phyloP scores from a whole-genome alignment of 306 rosid genomes.

The Gillenia trifoliata region DNA sequence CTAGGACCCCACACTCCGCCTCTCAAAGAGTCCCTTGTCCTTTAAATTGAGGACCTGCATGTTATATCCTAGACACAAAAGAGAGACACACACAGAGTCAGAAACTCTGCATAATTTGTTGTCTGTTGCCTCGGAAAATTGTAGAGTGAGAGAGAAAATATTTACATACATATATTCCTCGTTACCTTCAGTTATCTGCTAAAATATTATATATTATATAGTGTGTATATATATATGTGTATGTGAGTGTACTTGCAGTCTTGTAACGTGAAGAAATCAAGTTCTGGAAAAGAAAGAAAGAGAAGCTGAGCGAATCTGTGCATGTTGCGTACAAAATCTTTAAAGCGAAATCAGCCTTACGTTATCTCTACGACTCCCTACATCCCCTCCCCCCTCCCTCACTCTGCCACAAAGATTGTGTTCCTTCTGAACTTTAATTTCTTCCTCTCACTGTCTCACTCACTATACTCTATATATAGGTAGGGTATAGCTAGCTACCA shows the following conservation, averaged over 20 bases:
- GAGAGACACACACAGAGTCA: slow-evolving; percentile 3
- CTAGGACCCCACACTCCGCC: background rate
- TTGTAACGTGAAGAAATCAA: background rate
- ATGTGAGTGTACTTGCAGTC: background rate
- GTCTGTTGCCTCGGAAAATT: background rate
- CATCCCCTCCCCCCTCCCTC: slow-evolving; percentile 22
- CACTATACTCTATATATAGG: background rate
- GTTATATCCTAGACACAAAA: slow-evolving; percentile 32
- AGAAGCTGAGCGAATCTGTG: slow-evolving; percentile 24
- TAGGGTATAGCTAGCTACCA: background rate
- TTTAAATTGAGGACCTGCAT: slow-evolving; percentile 58
- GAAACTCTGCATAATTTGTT: background rate
- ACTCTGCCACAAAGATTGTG: slow-evolving; percentile 41
- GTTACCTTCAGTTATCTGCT: background rate
- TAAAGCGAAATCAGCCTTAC: slow-evolving; percentile 61
- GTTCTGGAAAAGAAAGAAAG: background rate
- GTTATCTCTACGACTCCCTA: slow-evolving; percentile 28
- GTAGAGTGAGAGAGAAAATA: background rate
- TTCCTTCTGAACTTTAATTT: slow-evolving; percentile 22
- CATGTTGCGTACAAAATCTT: slow-evolving; percentile 62
- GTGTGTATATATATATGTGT: background rate
- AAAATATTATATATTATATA: too few species aligned
- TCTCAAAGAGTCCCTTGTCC: slow-evolving; percentile 16
- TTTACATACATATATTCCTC: slow-evolving; percentile 2
- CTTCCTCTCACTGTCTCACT: slow-evolving; percentile 1